Evolutionary conservation across 208 protist species (phyloP), one percentile per base, ranked within the genome.

Genomic region (Crithidia brevicula): DNA sequence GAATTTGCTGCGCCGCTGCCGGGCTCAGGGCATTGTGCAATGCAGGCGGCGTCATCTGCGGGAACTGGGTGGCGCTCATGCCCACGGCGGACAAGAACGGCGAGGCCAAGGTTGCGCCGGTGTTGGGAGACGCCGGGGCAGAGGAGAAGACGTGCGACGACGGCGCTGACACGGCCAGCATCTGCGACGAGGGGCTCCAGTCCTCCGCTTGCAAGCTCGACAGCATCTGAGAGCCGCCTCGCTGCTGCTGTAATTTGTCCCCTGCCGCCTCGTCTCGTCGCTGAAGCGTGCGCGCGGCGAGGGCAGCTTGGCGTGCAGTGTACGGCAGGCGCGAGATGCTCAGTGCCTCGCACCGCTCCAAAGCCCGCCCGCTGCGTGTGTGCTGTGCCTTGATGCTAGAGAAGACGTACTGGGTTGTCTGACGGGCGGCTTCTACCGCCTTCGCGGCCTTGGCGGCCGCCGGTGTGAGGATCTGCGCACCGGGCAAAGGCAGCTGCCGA

Each of bases 311-410:
- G 0, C 70, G 70, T 20, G 56, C 56, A 36, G n/a, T 64, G 62
- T 70, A 65, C 16, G 61, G 62, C 42, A 76, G 52, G 13, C 70
- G 61, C 6, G 43, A 58, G 2, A 70, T 34, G 22, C 45, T 15
- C 28, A 65, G n/a, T 6, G 51, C 53, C 15, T 76, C 56, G 54
- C 62, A 76, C 16, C 31, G 46, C 30, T 53, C 54, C 53, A 76
- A 20, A 30, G 62, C 62, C 62, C 52, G 53, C 0, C 52, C 70
- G 22, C 47, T 66, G 43, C 70, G 70, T 2, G 20, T 51, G 23
- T 54, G 61, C 56, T 65, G 70, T 11, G 61, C 62, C 3, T 63
- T 61, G 23, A 69, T 30, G 43, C 70, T 76, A 1, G 54, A 38
- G 8, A 40, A 30, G 15, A 61, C 70, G 47, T 69, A 70, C 56